These are phyloP conservation scores for Pythium pyrilobum DNA, from an alignment of 352 stramenopile genomes.

Conservation along the genomic window DNA sequence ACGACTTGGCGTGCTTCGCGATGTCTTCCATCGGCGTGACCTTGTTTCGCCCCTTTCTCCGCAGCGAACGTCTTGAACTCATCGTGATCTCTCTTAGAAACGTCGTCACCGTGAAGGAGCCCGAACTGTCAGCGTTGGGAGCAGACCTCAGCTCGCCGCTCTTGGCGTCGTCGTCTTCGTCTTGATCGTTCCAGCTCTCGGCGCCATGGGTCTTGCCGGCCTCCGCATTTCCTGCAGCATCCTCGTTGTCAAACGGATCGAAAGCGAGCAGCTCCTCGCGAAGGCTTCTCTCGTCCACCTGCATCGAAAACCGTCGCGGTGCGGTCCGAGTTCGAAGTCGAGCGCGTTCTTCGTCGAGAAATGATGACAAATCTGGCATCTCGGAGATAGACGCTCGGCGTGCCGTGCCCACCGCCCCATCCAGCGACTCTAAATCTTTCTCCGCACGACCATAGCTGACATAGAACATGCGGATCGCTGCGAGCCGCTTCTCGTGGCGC, in stretches of 20 bases:
- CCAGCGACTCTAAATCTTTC: not conserved
- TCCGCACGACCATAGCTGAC: slow-evolving; percentile 2
- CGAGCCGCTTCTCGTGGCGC: slow-evolving; percentile 17
- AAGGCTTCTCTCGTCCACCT: slow-evolving; percentile 2
- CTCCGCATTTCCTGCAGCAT: not conserved
- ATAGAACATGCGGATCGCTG: slow-evolving; percentile 18
- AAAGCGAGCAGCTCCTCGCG: slow-evolving; percentile 11
- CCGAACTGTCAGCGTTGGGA: not conserved
- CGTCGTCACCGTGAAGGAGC: slow-evolving; percentile 6
- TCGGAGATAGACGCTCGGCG: slow-evolving; percentile 6
- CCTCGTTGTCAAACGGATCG: slow-evolving; percentile 12
- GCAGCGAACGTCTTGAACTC: not conserved
- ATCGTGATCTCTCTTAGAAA: slow-evolving; percentile 11
- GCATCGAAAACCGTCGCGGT: slow-evolving; percentile 9
- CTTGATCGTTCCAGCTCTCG: not conserved
- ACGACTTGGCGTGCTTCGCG: not conserved
- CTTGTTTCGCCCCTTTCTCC: not conserved
- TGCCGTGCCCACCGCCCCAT: not conserved
- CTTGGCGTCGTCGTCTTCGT: slow-evolving; percentile 4
- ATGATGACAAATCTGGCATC: not conserved
- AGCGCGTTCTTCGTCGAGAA: not conserved
- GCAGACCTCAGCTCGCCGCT: not conserved
- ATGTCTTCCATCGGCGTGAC: not conserved
- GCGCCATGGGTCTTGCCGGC: not conserved
- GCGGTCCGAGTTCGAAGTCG: not conserved